phyloP scores from a whole-genome alignment of 75 land plant genomes.

The Adiantum capillusveneris region DNA sequence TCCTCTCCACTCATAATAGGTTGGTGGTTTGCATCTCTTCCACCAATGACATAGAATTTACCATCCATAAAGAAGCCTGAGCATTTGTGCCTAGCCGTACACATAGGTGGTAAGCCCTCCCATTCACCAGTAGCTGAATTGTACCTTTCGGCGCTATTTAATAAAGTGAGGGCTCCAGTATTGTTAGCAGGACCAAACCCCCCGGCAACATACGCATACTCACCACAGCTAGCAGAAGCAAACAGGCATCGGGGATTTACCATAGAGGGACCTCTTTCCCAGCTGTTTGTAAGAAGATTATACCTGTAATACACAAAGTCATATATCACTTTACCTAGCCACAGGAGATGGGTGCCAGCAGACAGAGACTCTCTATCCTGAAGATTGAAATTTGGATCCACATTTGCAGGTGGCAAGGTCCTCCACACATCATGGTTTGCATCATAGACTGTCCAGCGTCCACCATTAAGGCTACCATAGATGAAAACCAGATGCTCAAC shows the following conservation, averaged over 20 bases:
- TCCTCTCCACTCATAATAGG: conserved; percentile 49
- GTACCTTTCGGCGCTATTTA: conserved; percentile 61
- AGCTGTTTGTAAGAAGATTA: conserved; percentile 40
- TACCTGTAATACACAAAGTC: conserved; percentile 43
- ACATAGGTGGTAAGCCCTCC: conserved; percentile 48
- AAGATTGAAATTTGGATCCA: conserved; percentile 42
- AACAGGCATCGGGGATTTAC: conserved; percentile 56
- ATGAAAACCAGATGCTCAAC: conserved; percentile 79
- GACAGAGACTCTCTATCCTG: conserved; percentile 67
- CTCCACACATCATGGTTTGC: conserved; percentile 47
- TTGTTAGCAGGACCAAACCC: conserved; percentile 28
- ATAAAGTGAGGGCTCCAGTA: conserved; percentile 7
- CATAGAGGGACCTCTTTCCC: conserved; percentile 51
- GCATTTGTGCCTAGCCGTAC: conserved; percentile 34
- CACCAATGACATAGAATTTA: conserved; percentile 64
- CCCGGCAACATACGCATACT: conserved; percentile 66
- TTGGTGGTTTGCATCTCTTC: conserved; percentile 30
- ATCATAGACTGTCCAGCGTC: conserved; percentile 67
- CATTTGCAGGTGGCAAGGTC: conserved; percentile 36
- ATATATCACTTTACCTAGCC: conserved; percentile 45
- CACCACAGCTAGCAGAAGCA: conserved; percentile 67
- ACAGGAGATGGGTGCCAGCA: conserved; percentile 70
- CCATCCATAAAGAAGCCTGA: conserved; percentile 67
- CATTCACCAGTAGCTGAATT: conserved; percentile 45
- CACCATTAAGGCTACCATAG: conserved; percentile 29